phyloP scores from a whole-genome alignment of 2,329 filamentous ascomycete genomes.

The Aspergillus bombycis region DNA sequence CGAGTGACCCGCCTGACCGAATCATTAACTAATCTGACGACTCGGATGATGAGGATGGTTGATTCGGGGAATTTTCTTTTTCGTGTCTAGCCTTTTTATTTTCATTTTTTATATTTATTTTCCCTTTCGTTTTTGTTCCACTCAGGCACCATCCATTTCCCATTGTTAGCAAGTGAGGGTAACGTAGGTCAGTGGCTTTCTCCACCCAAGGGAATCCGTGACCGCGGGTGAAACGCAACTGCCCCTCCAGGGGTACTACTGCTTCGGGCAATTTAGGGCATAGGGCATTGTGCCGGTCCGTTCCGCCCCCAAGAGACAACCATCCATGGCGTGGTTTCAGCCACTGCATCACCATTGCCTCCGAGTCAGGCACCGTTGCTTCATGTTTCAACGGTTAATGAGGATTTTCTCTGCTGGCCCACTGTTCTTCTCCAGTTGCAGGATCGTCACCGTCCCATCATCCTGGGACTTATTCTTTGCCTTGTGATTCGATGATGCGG shows the following conservation, averaged over 20 bases:
- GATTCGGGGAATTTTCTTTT: not conserved
- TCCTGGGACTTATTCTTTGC: not conserved
- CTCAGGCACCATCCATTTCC: not conserved
- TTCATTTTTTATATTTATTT: not conserved
- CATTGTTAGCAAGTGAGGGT: not conserved
- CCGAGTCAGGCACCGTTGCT: conserved; percentile 21
- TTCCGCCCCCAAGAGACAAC: conserved; percentile 2
- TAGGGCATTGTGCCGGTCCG: conserved; percentile 25
- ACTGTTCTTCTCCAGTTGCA: conserved; percentile 12
- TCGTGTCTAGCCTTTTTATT: not conserved
- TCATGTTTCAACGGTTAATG: conserved; percentile 11
- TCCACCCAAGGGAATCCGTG: not conserved
- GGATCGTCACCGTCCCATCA: not conserved
- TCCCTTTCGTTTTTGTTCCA: not conserved
- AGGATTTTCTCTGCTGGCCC: conserved; percentile 9
- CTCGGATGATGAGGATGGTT: not conserved
- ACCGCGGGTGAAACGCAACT: conserved; percentile 1
- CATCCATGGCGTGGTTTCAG: conserved; percentile 19
- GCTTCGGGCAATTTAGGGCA: conserved; percentile 24
- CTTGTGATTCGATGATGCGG: conserved; percentile 2
- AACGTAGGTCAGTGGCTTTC: not conserved
- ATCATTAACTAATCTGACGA: conserved; percentile 14
- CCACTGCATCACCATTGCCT: conserved; percentile 21
- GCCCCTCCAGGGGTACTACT: conserved; percentile 1
- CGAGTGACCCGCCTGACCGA: conserved; percentile 24